Conservation (phyloP, 352 stramenopile genomes). For the Phytophthora pluvialis region DNA sequence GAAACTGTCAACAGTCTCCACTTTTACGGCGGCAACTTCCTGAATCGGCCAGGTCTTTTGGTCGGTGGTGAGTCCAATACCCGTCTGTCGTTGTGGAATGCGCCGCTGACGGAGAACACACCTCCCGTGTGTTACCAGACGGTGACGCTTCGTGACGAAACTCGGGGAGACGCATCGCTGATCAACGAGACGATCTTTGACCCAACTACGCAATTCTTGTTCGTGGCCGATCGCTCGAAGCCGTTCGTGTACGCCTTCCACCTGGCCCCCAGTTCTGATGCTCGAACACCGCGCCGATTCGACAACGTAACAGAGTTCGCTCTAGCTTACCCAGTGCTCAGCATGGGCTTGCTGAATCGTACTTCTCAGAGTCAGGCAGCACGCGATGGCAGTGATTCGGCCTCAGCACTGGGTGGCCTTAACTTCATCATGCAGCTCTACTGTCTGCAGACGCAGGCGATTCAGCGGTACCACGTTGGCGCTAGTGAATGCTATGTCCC, state of each 20-base stretch:
- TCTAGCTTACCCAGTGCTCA: constrained; percentile 79
- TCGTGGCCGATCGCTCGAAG: constrained; percentile 72
- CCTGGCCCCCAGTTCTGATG: constrained; percentile 45
- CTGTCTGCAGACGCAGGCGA: constrained; percentile 82
- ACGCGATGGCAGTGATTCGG: constrained; percentile 39
- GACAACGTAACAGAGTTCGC: constrained; percentile 87
- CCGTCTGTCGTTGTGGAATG: constrained; percentile 47
- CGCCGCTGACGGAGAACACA: constrained; percentile 59
- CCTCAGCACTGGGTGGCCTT: constrained; percentile 27
- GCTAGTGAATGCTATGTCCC: constrained; percentile 69
- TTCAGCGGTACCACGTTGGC: constrained; percentile 82
- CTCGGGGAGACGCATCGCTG: constrained; percentile 31
- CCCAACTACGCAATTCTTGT: constrained; percentile 73
- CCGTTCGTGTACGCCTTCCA: constrained; percentile 78
- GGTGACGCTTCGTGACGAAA: constrained; percentile 51
- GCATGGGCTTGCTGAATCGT: constrained; percentile 72
- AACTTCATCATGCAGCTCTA: constrained; percentile 85
- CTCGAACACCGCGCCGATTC: constrained; percentile 54
- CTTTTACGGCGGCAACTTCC: constrained; percentile 64
- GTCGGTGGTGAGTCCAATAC: constrained; percentile 76
- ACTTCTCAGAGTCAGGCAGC: constrained; percentile 41
- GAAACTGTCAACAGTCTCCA: constrained; percentile 73
- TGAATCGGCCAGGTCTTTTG: constrained; percentile 57
- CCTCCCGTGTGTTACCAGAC: constrained; percentile 70
- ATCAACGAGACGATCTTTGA: constrained; percentile 77